A percentile compares a stretch with the other conserved stretches of the same genome.
Evolutionary conservation across 148 eudicot species (phyloP).

Genomic region (Polygonum maritimum): DNA sequence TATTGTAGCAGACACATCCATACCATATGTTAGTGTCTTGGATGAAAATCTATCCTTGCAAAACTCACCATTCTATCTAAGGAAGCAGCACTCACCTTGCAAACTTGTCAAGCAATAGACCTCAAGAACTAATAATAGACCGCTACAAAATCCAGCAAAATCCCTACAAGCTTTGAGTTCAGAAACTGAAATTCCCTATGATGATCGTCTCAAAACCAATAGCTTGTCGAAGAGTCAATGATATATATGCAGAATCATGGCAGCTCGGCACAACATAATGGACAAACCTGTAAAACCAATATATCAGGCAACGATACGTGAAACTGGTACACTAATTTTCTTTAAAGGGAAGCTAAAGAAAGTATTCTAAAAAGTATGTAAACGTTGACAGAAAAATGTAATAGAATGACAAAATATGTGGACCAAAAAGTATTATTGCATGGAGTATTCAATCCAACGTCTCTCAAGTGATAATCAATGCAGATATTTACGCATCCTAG

Average conservation of each 20-base stretch:
- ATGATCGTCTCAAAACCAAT: neutral
- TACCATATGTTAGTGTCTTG: neutral
- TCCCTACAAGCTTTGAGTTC: neutral
- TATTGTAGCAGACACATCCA: neutral
- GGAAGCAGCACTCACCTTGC: neutral
- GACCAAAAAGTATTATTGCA: neutral
- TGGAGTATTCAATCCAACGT: neutral
- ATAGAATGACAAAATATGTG: neutral
- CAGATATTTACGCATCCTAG: neutral
- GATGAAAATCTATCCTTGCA: neutral
- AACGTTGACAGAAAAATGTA: neutral
- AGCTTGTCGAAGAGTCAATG: neutral
- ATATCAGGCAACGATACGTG: neutral
- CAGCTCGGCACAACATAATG: neutral
- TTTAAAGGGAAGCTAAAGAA: neutral
- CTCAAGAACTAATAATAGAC: neutral
- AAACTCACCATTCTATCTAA: neutral
- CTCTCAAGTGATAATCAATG: neutral
- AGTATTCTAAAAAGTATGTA: neutral
- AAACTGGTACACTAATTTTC: neutral
- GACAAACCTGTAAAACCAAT: neutral
- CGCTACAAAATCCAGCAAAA: neutral
- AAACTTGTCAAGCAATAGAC: neutral
- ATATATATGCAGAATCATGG: neutral
- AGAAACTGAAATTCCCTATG: neutral